These are phyloP conservation scores for Babesia bovis DNA, from an alignment of 169 alveolate species.

Conservation along the genomic window DNA sequence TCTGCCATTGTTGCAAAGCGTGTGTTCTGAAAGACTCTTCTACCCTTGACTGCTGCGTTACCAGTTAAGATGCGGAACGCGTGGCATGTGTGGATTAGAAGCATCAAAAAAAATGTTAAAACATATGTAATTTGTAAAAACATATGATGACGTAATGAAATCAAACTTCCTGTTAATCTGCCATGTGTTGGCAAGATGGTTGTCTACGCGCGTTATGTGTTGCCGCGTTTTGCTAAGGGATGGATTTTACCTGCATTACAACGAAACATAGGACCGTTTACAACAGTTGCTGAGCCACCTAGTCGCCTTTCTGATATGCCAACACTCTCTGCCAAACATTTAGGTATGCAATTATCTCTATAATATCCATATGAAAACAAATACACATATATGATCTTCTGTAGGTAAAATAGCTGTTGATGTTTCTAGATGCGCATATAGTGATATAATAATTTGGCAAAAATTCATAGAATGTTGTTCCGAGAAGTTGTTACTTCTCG, in stretches of 20 bases:
- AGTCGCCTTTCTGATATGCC: conserved; percentile 16
- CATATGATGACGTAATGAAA: conserved; percentile 1
- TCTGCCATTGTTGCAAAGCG: conserved; percentile 8
- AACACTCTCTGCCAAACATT: conserved; percentile 52
- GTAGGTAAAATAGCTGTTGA: conserved; percentile 64
- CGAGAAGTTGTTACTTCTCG: conserved; percentile 20
- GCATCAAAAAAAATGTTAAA: conserved; percentile 5
- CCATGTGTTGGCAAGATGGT: neutral
- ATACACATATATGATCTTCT: neutral
- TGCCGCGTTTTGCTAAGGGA: neutral
- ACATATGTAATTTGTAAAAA: neutral
- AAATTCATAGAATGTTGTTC: conserved; percentile 35
- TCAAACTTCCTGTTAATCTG: neutral
- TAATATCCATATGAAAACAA: neutral
- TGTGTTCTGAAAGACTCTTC: neutral
- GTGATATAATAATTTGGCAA: conserved; percentile 56
- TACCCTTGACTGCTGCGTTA: neutral
- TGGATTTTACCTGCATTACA: conserved; percentile 12
- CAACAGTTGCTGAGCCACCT: conserved; percentile 3
- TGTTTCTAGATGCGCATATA: conserved; percentile 46
- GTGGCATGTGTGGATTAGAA: conserved; percentile 7
- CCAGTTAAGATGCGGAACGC: conserved; percentile 19
- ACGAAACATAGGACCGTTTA: neutral
- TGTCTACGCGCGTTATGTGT: neutral
- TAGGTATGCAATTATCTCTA: conserved; percentile 29